A percentile compares a stretch with the other conserved stretches of the same genome.
These are phyloP conservation scores for Novymonas esmeraldas DNA, from an alignment of 208 protist genomes.

Conservation along the genomic window DNA sequence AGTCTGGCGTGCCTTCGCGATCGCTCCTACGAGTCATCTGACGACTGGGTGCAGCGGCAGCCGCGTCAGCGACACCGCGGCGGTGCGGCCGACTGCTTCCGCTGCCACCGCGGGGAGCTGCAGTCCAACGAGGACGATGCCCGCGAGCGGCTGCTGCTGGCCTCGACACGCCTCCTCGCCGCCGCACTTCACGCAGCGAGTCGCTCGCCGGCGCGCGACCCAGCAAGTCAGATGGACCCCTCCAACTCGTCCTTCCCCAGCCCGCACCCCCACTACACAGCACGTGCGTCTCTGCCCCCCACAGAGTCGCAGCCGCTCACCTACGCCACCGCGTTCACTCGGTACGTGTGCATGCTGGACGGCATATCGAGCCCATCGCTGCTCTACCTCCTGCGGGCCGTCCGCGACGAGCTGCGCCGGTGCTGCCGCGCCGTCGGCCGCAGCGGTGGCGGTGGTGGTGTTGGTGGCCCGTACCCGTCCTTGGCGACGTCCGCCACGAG, in stretches of 20 bases:
- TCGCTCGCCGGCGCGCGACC: no score
- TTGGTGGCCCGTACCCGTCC: no score
- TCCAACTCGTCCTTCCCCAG: slow-evolving; percentile 10
- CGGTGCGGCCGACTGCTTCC: no score
- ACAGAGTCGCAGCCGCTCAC: slow-evolving; percentile 32
- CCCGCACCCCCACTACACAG: no score
- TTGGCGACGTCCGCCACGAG: no score
- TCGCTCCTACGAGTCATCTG: slow-evolving; percentile 36
- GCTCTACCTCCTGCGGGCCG: slow-evolving; percentile 23
- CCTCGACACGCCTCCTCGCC: no score
- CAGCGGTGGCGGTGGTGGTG: neutral
- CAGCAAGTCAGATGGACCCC: no score
- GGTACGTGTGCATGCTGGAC: slow-evolving; percentile 49
- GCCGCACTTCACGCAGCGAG: no score
- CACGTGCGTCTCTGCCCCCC: neutral
- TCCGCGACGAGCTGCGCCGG: slow-evolving; percentile 23
- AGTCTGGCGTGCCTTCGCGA: no score
- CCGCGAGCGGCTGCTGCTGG: no score
- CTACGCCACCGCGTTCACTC: slow-evolving; percentile 44
- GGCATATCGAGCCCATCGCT: slow-evolving; percentile 31
- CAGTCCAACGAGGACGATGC: no score
- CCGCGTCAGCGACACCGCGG: neutral
- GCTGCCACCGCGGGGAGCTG: no score
- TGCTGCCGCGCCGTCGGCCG: slow-evolving; percentile 10
- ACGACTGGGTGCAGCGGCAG: slow-evolving; percentile 35